Evolutionary conservation across 257 asterid species (phyloP), one percentile per base, ranked within the genome.

Genomic region (Paraleonurus japonicus): DNA sequence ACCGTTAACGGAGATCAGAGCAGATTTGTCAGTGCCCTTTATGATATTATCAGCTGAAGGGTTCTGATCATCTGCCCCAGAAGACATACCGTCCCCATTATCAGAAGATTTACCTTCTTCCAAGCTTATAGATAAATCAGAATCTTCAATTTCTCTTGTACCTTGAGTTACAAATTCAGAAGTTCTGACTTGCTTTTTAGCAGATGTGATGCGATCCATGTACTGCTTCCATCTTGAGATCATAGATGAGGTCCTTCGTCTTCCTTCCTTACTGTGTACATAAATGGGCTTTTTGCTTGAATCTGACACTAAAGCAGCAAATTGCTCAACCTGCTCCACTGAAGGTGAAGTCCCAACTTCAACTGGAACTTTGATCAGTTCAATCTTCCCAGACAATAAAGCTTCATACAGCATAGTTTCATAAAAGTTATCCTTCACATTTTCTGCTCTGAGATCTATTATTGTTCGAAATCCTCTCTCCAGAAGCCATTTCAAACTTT

Each of bases 201-300:
- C 58, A 70, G 88, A 74, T 37, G 73, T 35, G 54, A 32, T 30
- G 5, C 89, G 90, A 77, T 84, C 87, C 84, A 77, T 78, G 78
- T 75, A 87, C 75, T 88, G 89, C 84, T 90, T 92, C 99, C 99
- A 95, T 79, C 96, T 87, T 53, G 98, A 95, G 59, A 89, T 83
- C 88, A 95, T 79, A 23, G 93, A 88, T 24, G 96, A 81, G n/a
- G 98, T 87, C 81, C 99, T 85, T 78, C 89, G 78, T 73, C 84
- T 84, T 78, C 99, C 99, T 89, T 92, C 99, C 81, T 85, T 95
- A 66, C 99, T 89, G 74, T 89, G 96, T 53, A 95, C 88, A 73
- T 85, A 92, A 51, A 95, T 69, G 62, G 93, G 96, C 76, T 72
- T 83, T 81, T 76, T 84, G 72, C 89, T 78, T 17, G 81, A 75